Base-by-base conservation (phyloP, 2,329 filamentous ascomycete species). In the Fragosphaeria purpurea region DNA sequence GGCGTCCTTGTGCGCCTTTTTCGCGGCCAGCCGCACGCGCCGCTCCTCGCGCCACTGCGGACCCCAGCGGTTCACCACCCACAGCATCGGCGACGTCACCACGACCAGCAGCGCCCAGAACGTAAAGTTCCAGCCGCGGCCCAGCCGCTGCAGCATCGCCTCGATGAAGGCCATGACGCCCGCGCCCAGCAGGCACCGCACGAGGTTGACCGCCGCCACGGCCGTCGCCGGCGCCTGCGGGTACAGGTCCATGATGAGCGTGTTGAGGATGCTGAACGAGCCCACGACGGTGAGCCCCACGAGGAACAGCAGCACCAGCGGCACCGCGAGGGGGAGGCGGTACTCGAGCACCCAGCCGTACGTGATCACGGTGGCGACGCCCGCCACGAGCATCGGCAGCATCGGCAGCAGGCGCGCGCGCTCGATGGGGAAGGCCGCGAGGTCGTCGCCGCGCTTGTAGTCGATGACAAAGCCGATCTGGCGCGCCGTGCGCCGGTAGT, bases 401-500 rank as follows among this genome's bases (percentile, higher is more conserved):
- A 80, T 66, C 30, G 76, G 67, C 56, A 80, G 70, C 38, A 82
- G 65, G 37, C 80, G 69, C 0, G 73, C 76, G 35, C 65, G 66
- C 58, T 80, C 77, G 44, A 80, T 75, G 7, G 77, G 77, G 49
- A 79, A 80, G 22, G 67, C 65, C 6, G 62, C 61, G 44, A 78
- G 63, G 56, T 79, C 70, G 53, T 74, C 70, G 22, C 74, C 74
- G 8, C 79, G 77, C 55, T 77, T 80, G 52, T 70, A 74, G 54
- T 78, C 76, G 55, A 88, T 76, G 2, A 70, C 67, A 51, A 88
- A 70, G 6, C 80, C 80, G 12, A 83, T 68, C 35, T 74, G 72
- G 46, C 69, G 72, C 1, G 86, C 85, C 44, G 82, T 75, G 40
- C 84, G 77, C 6, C 80, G 74, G 63, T 86, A 94, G 63, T 89